Evolutionary conservation across 345 rosid genomes (phyloP).

Genomic region (Brassica rapa): DNA sequence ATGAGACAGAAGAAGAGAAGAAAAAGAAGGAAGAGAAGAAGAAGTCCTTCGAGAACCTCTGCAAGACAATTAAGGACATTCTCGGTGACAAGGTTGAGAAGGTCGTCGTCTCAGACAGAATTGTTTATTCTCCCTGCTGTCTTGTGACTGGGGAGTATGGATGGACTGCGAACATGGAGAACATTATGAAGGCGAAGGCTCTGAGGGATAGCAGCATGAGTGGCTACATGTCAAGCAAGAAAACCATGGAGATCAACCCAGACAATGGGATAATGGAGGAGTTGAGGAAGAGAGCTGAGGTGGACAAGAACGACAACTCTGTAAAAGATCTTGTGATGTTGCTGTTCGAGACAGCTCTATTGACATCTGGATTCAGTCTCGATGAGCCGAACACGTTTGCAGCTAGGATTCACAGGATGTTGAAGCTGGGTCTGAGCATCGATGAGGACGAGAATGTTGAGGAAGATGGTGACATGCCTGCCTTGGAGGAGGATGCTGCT

Average conservation of each 20-base stretch:
- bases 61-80: constrained; percentile 79
- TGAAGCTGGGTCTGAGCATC: constrained; percentile 82
- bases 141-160: constrained; percentile 89
- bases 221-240: constrained; percentile 90
- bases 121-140: constrained; percentile 88
- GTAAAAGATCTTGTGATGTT: constrained; percentile 78
- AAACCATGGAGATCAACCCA: constrained; percentile 85
- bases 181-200: constrained; percentile 92
- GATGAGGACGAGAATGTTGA: constrained; percentile 63
- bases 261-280: constrained; percentile 94
- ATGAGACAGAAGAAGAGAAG: constrained; percentile 83
- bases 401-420: constrained; percentile 80
- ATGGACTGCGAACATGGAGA: constrained; percentile 92
- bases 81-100: constrained; percentile 82
- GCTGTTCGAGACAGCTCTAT: constrained; percentile 75
- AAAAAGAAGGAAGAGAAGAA: constrained; percentile 72
- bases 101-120: constrained; percentile 77
- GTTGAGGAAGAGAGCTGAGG: constrained; percentile 75
- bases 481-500: constrained; percentile 71
- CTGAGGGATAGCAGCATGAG: constrained; percentile 90
- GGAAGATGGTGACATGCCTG: constrained; percentile 74
- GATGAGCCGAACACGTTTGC: constrained; percentile 88
- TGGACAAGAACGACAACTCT: constrained; percentile 80
- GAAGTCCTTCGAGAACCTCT: constrained; percentile 70
- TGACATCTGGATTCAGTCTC: constrained; percentile 86